Evolutionary conservation across 768 basidiomycete species (phyloP), one percentile per base, ranked within the genome.

Genomic region (Pleurotus tuber-regium): DNA sequence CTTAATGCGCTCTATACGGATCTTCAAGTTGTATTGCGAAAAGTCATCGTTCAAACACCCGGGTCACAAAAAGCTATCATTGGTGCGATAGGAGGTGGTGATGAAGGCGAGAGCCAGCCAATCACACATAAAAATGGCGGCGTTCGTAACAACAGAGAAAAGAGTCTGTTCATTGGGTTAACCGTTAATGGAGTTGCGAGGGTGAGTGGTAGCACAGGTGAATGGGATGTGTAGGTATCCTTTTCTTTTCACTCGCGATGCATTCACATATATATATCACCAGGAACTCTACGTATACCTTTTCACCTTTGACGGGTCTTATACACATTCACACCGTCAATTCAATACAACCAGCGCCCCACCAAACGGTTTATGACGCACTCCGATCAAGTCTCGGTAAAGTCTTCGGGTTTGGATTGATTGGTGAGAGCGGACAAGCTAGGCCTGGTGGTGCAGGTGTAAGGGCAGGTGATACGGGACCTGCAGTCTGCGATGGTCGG

Each of bases 341-440:
- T 61, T 84, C 84, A n/a, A 90, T 92, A 41, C 78, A 83, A 39
- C 89, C 89, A 0, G 83, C 84, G 1, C 89, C 89, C 2, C 86
- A 88, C 59, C 73, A 81, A 43, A 77, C 83, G 0, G 84, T 84
- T 2, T 89, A 84, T 59, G 81, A 86, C 50, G 77, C 83, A 2
- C 69, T 89, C 1, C 70, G 77, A 14, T 50, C 64, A 30, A 71
- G 68, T 50, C 53, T 76, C 24, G 69, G 70, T 2, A 73, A 73
- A 51, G 58, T 75, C 26, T 67, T 75, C 59, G 72, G 72, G 18
- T 58, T 68, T 48, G 66, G 63, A 4, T 57, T 28, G 5, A 25
- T 56, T 14, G 54, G 54, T 58, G 63, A 51, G 36, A 16, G 41
- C 55, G 39, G 59, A 50, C 23, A 50, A 14, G 24, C 57, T 14